Conservation (phyloP, 352 stramenopile species). For the Lagenidium giganteum region DNA sequence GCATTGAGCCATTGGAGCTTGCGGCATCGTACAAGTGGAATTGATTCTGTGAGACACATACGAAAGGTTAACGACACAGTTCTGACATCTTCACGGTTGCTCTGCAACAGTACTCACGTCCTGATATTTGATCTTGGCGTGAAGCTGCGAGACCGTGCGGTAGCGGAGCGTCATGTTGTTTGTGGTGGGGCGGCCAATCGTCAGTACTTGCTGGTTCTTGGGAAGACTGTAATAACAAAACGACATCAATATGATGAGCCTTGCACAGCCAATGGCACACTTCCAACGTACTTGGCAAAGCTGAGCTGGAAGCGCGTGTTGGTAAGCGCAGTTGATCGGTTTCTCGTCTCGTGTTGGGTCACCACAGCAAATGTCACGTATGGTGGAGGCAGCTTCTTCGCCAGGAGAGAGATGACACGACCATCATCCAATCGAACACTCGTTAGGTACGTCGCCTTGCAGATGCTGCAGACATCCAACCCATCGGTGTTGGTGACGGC, state of each 20-base stretch:
- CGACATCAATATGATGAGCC: slow-evolving; percentile 1
- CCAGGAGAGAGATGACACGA: slow-evolving; percentile 64
- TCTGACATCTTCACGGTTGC: no score
- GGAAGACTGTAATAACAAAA: slow-evolving; percentile 36
- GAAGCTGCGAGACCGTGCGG: slow-evolving; percentile 63
- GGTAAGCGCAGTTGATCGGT: slow-evolving; percentile 70
- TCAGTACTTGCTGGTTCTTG: slow-evolving; percentile 49
- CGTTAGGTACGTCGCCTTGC: slow-evolving; percentile 82
- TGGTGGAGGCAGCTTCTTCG: slow-evolving; percentile 66
- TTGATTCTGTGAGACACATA: slow-evolving; percentile 28
- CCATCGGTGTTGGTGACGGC: slow-evolving; percentile 80
- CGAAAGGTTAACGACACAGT: neutral
- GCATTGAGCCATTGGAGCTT: slow-evolving; percentile 69
- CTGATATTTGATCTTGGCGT: slow-evolving; percentile 60
- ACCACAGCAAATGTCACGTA: slow-evolving; percentile 87
- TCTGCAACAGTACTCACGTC: slow-evolving; percentile 43
- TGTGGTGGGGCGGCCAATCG: slow-evolving; percentile 57
- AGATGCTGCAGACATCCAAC: slow-evolving; percentile 78
- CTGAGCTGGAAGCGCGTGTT: slow-evolving; percentile 87
- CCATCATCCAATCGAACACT: slow-evolving; percentile 73
- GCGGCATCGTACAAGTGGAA: slow-evolving; percentile 55
- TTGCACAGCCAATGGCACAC: no score
- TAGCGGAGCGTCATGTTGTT: slow-evolving; percentile 76
- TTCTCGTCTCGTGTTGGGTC: slow-evolving; percentile 75
- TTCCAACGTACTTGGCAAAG: slow-evolving; percentile 82